A percentile compares a stretch with the other conserved stretches of the same genome.
These are phyloP conservation scores for Cytospora piceae DNA, from an alignment of 2,329 filamentous ascomycete genomes.

Conservation along the genomic window DNA sequence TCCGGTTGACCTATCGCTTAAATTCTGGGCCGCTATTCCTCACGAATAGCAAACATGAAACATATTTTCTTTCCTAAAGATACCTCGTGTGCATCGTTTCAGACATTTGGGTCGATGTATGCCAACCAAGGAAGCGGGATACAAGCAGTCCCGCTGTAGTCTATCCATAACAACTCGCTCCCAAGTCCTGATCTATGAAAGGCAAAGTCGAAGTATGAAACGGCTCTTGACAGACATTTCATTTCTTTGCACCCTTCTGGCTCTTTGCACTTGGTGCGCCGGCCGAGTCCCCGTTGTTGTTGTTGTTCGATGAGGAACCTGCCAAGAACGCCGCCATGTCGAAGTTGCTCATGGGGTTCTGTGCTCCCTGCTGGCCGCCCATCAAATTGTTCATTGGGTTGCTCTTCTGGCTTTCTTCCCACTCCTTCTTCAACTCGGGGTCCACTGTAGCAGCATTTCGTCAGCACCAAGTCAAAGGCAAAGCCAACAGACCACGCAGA, in stretches of 20 bases:
- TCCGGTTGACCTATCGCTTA: background rate
- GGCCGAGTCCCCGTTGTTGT: conserved; percentile 41
- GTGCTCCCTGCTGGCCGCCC: conserved; percentile 38
- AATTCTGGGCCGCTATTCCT: background rate
- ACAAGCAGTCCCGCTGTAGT: background rate
- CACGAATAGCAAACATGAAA: background rate
- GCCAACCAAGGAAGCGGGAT: background rate
- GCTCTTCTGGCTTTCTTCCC: conserved; percentile 84
- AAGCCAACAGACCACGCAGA: background rate
- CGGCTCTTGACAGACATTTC: background rate
- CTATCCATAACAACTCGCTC: background rate
- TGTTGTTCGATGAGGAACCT: conserved; percentile 52
- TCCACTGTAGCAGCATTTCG: conserved; percentile 71
- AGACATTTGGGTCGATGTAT: background rate
- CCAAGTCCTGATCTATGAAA: background rate
- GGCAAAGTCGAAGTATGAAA: background rate
- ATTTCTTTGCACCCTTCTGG: conserved; percentile 18
- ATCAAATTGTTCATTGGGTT: conserved; percentile 66
- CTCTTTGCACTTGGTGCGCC: conserved; percentile 2
- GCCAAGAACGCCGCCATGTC: conserved; percentile 68
- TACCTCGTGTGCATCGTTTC: background rate
- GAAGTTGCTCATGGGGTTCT: conserved; percentile 57
- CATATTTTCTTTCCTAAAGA: background rate
- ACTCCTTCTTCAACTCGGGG: conserved; percentile 91
- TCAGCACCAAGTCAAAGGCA: background rate